Percentiles rank a stretch among this genome's conserved stretches.
Conservation (phyloP, 148 eudicot species). For the Selenicereus undatus region DNA sequence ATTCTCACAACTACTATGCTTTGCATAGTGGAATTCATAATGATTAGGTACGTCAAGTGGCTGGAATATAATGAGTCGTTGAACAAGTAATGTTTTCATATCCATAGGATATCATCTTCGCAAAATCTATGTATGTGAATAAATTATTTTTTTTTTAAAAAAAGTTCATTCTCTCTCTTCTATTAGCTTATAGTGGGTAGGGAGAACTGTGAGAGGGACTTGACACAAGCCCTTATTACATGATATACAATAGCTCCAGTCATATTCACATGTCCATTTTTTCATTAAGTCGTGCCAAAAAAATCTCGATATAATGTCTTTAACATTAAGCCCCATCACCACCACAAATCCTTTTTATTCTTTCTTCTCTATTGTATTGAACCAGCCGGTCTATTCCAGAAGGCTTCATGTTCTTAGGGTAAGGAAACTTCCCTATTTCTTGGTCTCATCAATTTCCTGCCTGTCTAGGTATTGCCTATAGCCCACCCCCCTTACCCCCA, state of each 20-base stretch:
- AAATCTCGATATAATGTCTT: neutral
- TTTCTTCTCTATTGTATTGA: neutral
- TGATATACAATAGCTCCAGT: constrained; percentile 19
- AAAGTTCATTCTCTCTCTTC: constrained; percentile 4
- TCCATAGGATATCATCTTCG: too few species aligned
- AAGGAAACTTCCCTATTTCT: neutral
- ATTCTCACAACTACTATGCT: too few species aligned
- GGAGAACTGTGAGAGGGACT: constrained; percentile 34
- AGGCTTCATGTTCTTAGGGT: neutral
- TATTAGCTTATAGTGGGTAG: constrained; percentile 22
- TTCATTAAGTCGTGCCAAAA: constrained; percentile 17
- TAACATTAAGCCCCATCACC: neutral
- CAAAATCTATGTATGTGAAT: too few species aligned
- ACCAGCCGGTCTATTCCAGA: neutral
- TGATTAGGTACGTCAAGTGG: too few species aligned
- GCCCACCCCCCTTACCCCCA: too few species aligned
- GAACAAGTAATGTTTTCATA: too few species aligned
- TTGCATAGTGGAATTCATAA: too few species aligned
- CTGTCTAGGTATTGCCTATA: neutral
- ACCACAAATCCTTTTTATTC: neutral
- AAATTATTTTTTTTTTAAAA: too few species aligned
- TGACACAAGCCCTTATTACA: constrained; percentile 28
- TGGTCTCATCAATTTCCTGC: neutral
- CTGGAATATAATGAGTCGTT: too few species aligned
- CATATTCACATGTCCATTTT: constrained; percentile 29